Conservation (phyloP, 352 stramenopile genomes). For the Globisporangium spinosum region DNA sequence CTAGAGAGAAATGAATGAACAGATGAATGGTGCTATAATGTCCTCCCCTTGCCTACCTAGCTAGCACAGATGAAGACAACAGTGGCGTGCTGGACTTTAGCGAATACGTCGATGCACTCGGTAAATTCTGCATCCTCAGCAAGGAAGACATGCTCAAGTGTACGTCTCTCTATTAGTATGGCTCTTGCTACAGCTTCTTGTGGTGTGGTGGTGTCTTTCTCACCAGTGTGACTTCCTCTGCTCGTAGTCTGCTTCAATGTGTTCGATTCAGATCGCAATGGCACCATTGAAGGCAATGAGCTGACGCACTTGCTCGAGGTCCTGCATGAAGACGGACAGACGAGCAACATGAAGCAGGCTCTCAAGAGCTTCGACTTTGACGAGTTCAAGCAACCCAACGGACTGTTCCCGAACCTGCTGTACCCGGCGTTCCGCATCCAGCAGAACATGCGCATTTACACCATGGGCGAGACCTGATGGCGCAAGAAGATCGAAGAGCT, state of each 20-base stretch:
- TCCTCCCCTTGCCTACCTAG: no score
- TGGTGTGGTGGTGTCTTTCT: neutral
- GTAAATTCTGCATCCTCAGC: conserved; percentile 71
- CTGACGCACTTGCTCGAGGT: conserved; percentile 64
- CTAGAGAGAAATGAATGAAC: neutral
- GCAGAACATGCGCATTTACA: conserved; percentile 68
- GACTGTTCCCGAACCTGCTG: conserved; percentile 57
- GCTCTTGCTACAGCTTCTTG: neutral
- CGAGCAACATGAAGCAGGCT: conserved; percentile 68
- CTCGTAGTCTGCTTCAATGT: conserved; percentile 71
- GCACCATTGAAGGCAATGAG: conserved; percentile 66
- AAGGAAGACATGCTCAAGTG: conserved; percentile 77
- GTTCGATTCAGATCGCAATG: conserved; percentile 68
- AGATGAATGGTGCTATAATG: neutral
- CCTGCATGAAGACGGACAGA: conserved; percentile 54
- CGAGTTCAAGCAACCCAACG: conserved; percentile 63
- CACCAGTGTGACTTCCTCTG: neutral
- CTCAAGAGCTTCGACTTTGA: conserved; percentile 62
- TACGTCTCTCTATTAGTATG: conserved; percentile 16
- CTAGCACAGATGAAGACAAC: conserved; percentile 51
- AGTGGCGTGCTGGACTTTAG: conserved; percentile 70
- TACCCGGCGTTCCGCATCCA: conserved; percentile 74
- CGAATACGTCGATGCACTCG: conserved; percentile 70
- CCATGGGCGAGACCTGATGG: conserved; percentile 65
- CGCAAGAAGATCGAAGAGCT: conserved; percentile 54